phyloP scores from a whole-genome alignment of 768 basidiomycete genomes.

The Boletus pseudo-olivaceus region DNA sequence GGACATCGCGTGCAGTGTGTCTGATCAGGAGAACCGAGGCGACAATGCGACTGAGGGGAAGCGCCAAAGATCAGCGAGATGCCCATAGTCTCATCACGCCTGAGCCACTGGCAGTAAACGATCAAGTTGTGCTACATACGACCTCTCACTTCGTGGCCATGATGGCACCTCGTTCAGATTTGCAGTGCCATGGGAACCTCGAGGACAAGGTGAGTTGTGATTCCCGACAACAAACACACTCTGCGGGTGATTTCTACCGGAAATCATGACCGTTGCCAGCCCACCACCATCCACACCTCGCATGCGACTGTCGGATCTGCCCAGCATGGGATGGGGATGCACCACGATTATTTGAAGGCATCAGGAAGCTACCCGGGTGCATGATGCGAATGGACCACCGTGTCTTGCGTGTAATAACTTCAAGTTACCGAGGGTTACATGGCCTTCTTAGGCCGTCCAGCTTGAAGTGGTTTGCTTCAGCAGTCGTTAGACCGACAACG shows the following conservation, averaged over 20 bases:
- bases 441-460: neutral
- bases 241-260: neutral
- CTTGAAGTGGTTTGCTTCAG: neutral
- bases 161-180: neutral
- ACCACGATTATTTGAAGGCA: neutral
- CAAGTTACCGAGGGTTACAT: neutral
- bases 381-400: neutral
- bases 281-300: neutral
- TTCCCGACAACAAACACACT: neutral
- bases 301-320: neutral
- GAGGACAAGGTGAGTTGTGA: slow-evolving; percentile 16
- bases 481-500: neutral
- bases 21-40: neutral
- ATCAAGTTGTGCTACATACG: neutral
- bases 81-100: neutral
- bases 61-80: neutral
- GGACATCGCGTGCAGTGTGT: neutral
- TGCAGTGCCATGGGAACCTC: slow-evolving; percentile 3
- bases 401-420: neutral
- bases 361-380: neutral
- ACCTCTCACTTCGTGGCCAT: neutral
- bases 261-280: neutral
- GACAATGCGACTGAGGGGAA: neutral
- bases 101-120: slow-evolving; percentile 3
- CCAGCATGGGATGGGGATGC: neutral